phyloP scores from a whole-genome alignment of 1,139 yeast genomes.

The Kodamaea alishanica region DNA sequence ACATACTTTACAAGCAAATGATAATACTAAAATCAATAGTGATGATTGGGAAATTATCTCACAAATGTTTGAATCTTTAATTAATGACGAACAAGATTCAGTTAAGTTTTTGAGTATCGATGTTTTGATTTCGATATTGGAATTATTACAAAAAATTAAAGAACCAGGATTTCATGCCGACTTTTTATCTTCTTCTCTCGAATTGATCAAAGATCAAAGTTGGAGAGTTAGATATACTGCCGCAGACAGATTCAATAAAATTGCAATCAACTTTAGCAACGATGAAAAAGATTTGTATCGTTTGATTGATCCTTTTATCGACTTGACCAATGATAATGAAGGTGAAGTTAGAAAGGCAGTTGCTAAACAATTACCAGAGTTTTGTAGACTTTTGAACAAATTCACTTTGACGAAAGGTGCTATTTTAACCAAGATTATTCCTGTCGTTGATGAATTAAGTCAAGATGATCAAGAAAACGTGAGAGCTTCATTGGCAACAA shows the following conservation, averaged over 20 bases:
- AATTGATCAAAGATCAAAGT: conserved; percentile 80
- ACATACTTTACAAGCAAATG: conserved; percentile 22
- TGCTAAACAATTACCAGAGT: conserved; percentile 86
- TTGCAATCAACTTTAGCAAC: conserved; percentile 63
- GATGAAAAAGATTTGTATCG: conserved; percentile 49
- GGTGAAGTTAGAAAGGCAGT: conserved; percentile 95
- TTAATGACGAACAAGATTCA: conserved; percentile 89
- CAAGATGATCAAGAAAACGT: conserved; percentile 92
- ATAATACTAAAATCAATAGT: conserved; percentile 29
- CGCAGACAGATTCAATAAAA: conserved; percentile 80
- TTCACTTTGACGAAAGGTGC: conserved; percentile 45
- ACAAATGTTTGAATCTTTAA: conserved; percentile 76
- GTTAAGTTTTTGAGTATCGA: conserved; percentile 90
- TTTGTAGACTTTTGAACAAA: conserved; percentile 53
- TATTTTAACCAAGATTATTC: conserved; percentile 69
- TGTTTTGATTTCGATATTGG: conserved; percentile 70
- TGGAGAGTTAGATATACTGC: conserved; percentile 99
- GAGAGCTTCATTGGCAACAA: conserved; percentile 86
- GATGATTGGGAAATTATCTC: conserved; percentile 73
- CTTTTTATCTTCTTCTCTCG: conserved; percentile 54
- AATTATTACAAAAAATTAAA: conserved; percentile 55
- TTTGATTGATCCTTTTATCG: conserved; percentile 68
- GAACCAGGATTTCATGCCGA: conserved; percentile 60
- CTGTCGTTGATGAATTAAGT: conserved; percentile 78
- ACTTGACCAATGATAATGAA: conserved; percentile 85